phyloP scores from a whole-genome alignment of 768 basidiomycete genomes.

The Rhodosporidiobolus odoratus region DNA sequence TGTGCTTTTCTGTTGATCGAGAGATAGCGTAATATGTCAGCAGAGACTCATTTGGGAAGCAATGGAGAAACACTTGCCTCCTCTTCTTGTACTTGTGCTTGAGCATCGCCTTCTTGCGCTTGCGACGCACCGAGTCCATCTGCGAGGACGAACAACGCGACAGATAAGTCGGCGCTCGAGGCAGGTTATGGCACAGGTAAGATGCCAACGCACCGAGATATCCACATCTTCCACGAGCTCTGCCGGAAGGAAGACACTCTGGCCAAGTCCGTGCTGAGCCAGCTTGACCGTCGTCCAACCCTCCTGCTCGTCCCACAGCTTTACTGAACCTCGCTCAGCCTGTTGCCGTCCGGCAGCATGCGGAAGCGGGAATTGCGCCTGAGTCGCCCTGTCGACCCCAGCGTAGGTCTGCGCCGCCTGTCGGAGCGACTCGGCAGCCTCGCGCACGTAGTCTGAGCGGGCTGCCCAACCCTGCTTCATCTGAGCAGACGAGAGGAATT shows the following conservation, averaged over 20 bases:
- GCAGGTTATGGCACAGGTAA: neutral
- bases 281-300: conserved; percentile 23
- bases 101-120: conserved; percentile 32
- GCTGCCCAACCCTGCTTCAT: conserved; percentile 23
- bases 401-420: conserved; percentile 12
- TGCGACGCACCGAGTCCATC: conserved; percentile 36
- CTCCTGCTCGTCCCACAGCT: conserved; percentile 26
- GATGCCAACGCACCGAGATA: neutral
- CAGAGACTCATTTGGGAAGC: neutral
- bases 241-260: conserved; percentile 30
- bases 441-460: conserved; percentile 4
- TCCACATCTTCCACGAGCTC: conserved; percentile 29
- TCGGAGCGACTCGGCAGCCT: conserved; percentile 18
- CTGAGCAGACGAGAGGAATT: conserved; percentile 28
- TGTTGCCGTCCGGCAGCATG: neutral
- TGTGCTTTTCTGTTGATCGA: conserved; percentile 34
- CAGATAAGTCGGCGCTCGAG: neutral
- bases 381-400: neutral
- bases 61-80: conserved; percentile 4
- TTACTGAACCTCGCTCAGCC: conserved; percentile 17
- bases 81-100: conserved; percentile 38
- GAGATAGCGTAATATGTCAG: neutral
- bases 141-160: neutral
- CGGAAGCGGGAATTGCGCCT: neutral
- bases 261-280: neutral